Conservation (phyloP, 2,329 filamentous ascomycete species). For the Elsinoe necatrix region DNA sequence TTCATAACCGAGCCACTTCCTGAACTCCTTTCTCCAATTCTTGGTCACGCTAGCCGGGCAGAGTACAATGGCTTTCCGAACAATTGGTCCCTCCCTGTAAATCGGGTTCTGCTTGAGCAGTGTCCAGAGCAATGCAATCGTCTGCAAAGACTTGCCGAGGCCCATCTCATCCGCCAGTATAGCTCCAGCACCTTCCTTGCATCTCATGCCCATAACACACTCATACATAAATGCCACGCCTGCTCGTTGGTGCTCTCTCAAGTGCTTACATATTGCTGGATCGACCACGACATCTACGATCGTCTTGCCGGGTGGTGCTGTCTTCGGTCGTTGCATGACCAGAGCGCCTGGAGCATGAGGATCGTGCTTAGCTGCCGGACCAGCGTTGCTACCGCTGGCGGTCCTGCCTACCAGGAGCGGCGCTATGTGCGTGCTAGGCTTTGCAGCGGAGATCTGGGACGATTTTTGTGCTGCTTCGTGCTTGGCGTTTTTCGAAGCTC, state of each 20-base stretch:
- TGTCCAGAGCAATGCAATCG: conserved; percentile 63
- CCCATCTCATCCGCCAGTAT: conserved; percentile 72
- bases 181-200: conserved; percentile 58
- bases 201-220: conserved; percentile 65
- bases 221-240: conserved; percentile 66
- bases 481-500: conserved; percentile 27
- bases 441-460: conserved; percentile 32
- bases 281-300: conserved; percentile 67
- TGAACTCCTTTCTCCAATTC: conserved; percentile 66
- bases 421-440: conserved; percentile 47
- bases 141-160: conserved; percentile 64
- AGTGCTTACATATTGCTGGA: conserved; percentile 52
- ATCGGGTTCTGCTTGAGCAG: conserved; percentile 63
- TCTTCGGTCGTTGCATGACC: conserved; percentile 55
- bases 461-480: conserved; percentile 33
- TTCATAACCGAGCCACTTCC: conserved; percentile 65
- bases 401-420: conserved; percentile 44
- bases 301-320: conserved; percentile 52
- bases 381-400: conserved; percentile 26
- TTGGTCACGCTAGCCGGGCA: conserved; percentile 64
- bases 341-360: conserved; percentile 51
- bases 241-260: conserved; percentile 60
- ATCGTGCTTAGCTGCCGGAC: conserved; percentile 57
- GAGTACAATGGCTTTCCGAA: conserved; percentile 64
- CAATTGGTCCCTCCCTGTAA: conserved; percentile 49